phyloP scores from a whole-genome alignment of 257 asterid genomes.

The Catharanthus roseus region DNA sequence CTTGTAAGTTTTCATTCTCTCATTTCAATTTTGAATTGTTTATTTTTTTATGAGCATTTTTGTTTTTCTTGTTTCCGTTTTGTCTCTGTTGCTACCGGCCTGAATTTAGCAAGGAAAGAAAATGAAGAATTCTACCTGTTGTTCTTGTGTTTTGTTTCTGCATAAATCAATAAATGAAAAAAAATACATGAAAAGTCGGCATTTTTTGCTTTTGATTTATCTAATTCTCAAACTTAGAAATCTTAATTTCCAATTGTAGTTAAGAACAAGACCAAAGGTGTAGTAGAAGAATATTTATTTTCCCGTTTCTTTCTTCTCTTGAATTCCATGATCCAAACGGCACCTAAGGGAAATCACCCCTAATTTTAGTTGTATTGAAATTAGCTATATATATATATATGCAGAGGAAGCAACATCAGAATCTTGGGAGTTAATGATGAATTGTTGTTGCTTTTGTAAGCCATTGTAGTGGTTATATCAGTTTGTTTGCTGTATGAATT shows the following conservation, averaged over 20 bases:
- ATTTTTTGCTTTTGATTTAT: not conserved
- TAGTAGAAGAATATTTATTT: not conserved
- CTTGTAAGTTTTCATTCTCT: conserved; percentile 33
- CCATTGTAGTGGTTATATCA: not conserved
- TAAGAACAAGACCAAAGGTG: not conserved
- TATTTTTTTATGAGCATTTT: not conserved
- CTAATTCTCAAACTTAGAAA: not conserved
- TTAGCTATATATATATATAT: not conserved
- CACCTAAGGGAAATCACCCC: not conserved
- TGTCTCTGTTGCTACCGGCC: not conserved
- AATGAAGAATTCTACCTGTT: not conserved
- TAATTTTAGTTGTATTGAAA: no score
- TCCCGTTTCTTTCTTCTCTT: no score
- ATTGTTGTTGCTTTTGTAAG: not conserved
- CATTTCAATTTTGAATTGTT: not conserved
- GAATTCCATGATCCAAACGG: not conserved
- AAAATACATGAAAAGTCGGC: not conserved
- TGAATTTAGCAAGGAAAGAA: not conserved
- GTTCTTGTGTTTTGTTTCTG: not conserved
- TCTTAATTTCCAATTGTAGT: not conserved
- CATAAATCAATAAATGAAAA: not conserved
- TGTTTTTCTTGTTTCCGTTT: not conserved
- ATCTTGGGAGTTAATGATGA: not conserved
- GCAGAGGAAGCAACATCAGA: not conserved
- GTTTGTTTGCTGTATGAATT: not conserved